Evolutionary conservation across 2,329 filamentous ascomycete species (phyloP), one percentile per base, ranked within the genome.

Genomic region (Taxawa tesnikishii): DNA sequence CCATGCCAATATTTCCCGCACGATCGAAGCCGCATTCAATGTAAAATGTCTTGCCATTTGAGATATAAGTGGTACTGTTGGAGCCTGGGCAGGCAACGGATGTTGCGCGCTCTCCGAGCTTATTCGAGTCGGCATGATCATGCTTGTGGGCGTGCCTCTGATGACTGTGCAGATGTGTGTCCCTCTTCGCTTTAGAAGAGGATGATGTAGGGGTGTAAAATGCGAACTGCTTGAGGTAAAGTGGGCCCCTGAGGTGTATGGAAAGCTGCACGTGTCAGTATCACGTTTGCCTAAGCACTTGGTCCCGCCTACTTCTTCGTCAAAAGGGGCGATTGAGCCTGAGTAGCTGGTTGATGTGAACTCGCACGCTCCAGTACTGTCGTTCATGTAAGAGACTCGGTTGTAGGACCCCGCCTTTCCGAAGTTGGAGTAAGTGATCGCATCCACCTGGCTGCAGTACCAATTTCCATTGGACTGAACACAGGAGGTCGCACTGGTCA

Each of bases 401-500:
- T 34, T 29, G 27, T 30, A 34, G 5, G n/a, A 17, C 5, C 36
- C 36, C 10, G 63, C 44, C 29, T 62, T 60, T 17, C 69, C 70
- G 43, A 83, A 67, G 34, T 72, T 71, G 37, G 56, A 56, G 54
- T 83, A 85, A 11, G 70, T 66, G 51, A 85, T 77, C 28, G 74
- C 69, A 35, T 68, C 55, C 34, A 84, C 75, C 24, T 66, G 48
- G 34, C 72, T 63, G 54, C 77, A 81, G 58, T 76, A 83, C 59
- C 58, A 76, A 53, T 82, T 82, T 38, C 71, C 70, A 15, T 46
- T 48, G 16, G 32, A 30, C 15, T 34, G 27, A 12, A 24, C 28
- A 24, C 32, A 34, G n/a, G n/a, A n/a, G n/a, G n/a, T n/a, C n/a
- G n/a, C n/a, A n/a, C n/a, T n/a, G n/a, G n/a, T n/a, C n/a, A n/a